Conservation (phyloP, 2,329 filamentous ascomycete genomes). For the Colletotrichum sp. region DNA sequence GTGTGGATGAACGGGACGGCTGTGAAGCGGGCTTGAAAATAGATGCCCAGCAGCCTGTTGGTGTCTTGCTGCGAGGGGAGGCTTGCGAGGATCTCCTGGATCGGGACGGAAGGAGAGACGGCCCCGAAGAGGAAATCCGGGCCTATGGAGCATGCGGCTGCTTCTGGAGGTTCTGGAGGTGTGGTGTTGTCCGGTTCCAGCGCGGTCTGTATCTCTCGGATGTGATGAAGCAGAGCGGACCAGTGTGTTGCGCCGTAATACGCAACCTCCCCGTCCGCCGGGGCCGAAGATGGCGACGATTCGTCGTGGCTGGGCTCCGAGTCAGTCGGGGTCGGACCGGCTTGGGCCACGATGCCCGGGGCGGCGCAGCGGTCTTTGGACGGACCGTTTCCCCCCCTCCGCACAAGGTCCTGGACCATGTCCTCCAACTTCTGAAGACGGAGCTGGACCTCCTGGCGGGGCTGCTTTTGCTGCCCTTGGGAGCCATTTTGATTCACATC, state of each 20-base stretch:
- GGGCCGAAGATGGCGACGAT: not conserved
- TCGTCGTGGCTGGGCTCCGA: not conserved
- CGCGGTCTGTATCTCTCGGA: constrained; percentile 44
- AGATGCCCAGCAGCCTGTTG: constrained; percentile 40
- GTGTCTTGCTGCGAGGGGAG: constrained; percentile 41
- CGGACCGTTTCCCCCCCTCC: not conserved
- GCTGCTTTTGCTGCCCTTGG: not conserved
- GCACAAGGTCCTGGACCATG: constrained; percentile 42
- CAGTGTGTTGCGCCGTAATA: constrained; percentile 47
- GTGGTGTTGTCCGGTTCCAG: constrained; percentile 25
- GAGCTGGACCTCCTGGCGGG: constrained; percentile 41
- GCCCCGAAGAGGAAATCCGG: constrained; percentile 39
- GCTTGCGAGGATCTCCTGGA: constrained; percentile 34
- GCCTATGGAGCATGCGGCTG: constrained; percentile 25
- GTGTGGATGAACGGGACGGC: constrained; percentile 44
- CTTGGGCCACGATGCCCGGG: not conserved
- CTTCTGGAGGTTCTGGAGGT: not conserved
- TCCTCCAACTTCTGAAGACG: constrained; percentile 45
- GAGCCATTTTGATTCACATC: not conserved
- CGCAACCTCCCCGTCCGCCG: not conserved
- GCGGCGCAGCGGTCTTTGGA: not conserved
- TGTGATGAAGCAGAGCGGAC: constrained; percentile 46
- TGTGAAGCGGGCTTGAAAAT: constrained; percentile 44
- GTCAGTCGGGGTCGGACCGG: not conserved
- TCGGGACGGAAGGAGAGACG: constrained; percentile 26